Evolutionary conservation across 1,284 basidiomycete genomes (phyloP), one percentile per base, ranked within the genome.

Genomic region (Taiwanofungus camphoratus): DNA sequence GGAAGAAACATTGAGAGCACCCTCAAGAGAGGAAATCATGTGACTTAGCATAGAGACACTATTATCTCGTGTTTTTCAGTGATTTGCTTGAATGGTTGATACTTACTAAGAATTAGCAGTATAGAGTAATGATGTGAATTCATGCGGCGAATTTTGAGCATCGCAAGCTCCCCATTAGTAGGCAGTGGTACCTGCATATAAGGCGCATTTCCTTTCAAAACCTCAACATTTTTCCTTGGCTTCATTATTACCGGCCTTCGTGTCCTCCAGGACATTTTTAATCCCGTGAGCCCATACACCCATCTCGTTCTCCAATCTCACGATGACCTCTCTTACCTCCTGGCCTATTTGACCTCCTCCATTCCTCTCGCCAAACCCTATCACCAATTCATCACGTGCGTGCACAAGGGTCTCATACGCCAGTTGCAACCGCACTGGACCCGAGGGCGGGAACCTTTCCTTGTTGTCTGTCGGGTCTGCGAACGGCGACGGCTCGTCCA

Each of bases 281-380:
- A 82, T 63, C 0, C 80, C 76, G 33, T 67, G 63, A 41, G 62
- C 74, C 84, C 84, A 89, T 11, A 79, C 72, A 1, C 68, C 73
- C 20, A 87, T 59, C 60, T 89, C 86, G 57, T 73, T 79, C 61
- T 89, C 86, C 18, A 86, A 50, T 7, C 70, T 59, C 7, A 78
- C 76, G 9, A 80, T 56, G 30, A 61, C 63, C 51, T 78, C 73
- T 48, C 83, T 62, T 5, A 83, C 70, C 40, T 74, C 70, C 42
- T 52, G 61, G 4, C 83, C 82, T 1, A 83, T 75, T 50, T 73
- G 62, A 0, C 84, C 84, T 0, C 84, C 84, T 22, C 76, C 77
- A 43, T 74, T 79, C 35, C 55, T 59, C 26, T 55, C 63, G 1
- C 84, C 84, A 58, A 87, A 87, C 2, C 77, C 84, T 34, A 84